Base-by-base conservation (phyloP, 169 alveolate genomes). In the Amoebophrya sp. region DNA sequence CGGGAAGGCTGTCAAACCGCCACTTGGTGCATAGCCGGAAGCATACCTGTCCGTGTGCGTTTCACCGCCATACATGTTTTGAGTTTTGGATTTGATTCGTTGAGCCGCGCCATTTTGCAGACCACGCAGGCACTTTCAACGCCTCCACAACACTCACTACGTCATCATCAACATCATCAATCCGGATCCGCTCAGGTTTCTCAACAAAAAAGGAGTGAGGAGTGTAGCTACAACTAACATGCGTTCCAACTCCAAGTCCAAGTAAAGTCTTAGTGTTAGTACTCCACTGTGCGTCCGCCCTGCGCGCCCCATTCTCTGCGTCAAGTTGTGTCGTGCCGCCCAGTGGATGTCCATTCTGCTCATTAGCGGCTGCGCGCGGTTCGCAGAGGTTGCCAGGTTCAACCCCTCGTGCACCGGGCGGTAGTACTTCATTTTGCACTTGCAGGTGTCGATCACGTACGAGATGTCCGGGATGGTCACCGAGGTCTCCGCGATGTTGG, bases 401-500 rank as follows among this genome's bases (percentile, higher is more conserved):
- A 58, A 29, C 78, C 38, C 78, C 34, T 58, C 78, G 78, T 58
- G 4, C 7, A 58, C 90, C 39, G 90, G 58, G 20, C 50, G 90
- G 70, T n/a, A 88, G 70, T 16, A 41, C 70, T 88, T 88, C 90
- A 88, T n/a, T 39, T 88, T 88, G 90, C 90, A 88, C 48, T 88
- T 88, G 34, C 90, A 88, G n/a, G 90, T 88, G n/a, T 88, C 90
- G 58, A 88, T 88, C 41, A 88, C 50, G 29, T 41, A 88, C 23
- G 58, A 45, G 13, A 58, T 41, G n/a, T 88, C 90, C 90, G 98
- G 99, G 45, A 98, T 97, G 18, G 99, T 98, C 39, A 98, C 94
- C 40, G 99, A 97, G 40, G 99, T 97, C 93, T 98, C 99, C 0
- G 99, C 99, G 58, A 98, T 97, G 94, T 98, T 98, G 26, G 99